Conservation (phyloP, 225 moss, liverwort and hornwort genomes). For the Bryum argenteum region DNA sequence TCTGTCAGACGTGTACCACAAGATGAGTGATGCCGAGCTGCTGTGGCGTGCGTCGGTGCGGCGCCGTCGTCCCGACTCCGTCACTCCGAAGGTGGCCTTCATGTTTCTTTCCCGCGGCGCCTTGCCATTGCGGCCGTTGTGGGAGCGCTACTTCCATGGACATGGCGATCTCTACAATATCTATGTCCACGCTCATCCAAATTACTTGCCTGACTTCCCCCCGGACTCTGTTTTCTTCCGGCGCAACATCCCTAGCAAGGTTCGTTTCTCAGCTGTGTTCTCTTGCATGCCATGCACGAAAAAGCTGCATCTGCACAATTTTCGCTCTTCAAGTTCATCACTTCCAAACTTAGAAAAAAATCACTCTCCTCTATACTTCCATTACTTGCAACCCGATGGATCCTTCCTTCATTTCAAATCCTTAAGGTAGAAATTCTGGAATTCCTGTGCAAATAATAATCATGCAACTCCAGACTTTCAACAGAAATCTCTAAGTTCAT, state of each 20-base stretch:
- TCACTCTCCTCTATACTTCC: not conserved
- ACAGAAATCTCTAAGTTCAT: too few species aligned
- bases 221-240: constrained; percentile 41
- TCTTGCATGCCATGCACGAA: not conserved
- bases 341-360: not conserved
- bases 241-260: constrained; percentile 58
- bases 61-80: not conserved
- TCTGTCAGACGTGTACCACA: constrained; percentile 44
- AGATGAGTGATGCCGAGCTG: constrained; percentile 46
- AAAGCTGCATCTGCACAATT: too few species aligned
- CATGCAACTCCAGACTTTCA: too few species aligned
- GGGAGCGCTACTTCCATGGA: constrained; percentile 58
- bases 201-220: constrained; percentile 33
- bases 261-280: not conserved
- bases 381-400: not conserved
- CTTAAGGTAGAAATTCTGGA: not conserved
- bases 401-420: not conserved
- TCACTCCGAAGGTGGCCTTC: constrained; percentile 41
- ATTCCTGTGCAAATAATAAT: not conserved
- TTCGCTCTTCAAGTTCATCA: not conserved
- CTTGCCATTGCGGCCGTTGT: constrained; percentile 42
- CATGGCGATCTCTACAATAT: constrained; percentile 35
- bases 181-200: constrained; percentile 52
- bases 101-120: constrained; percentile 51
- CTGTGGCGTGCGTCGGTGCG: constrained; percentile 30